Base-by-base conservation (phyloP, 352 stramenopile species). In the Phytophthora hybrid region DNA sequence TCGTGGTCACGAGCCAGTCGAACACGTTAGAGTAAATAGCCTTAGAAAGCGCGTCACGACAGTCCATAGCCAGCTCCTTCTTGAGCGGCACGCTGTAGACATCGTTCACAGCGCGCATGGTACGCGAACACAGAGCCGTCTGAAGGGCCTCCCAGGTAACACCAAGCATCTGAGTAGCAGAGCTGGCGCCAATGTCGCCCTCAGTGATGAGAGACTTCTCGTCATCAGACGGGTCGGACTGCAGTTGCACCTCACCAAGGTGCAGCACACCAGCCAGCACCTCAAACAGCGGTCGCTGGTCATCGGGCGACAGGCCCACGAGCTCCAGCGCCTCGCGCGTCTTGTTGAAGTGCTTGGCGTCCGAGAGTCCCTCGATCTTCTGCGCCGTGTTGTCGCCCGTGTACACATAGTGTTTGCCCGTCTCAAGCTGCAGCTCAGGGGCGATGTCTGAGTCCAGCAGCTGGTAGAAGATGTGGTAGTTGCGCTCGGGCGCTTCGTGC, bases 391-490 rank as follows among this genome's bases (percentile, higher is more conserved):
- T 90, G 63, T 91, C 73, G 51, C 87, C 88, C 13, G 85, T 83
- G 77, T 94, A 95, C 54, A 76, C 63, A 41, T 95, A 94, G 51
- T 80, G 71, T 44, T 79, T 91, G 23, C 66, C 49, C 5, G 73
- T 11, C 37, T 95, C 83, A 5, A 94, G 76, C 29, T 82, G 71
- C 26, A 90, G 53, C 10, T 92, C 80, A 14, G 77, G 72, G 8
- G 72, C 72, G 44, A 78, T 79, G 49, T 89, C 63, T 7, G 81
- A 89, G 69, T 94, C 89, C 5, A 94, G 58, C 31, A 92, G 72
- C 70, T 98, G 90, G 77, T 99, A 99, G 76, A 99, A 99, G 69
- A 99, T 98, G 81, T 99, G 96, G 81, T 99, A 99, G 76, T 99
- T 99, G 26, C 97, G 82, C 77, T 99, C 97, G 2, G 93, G 85